Base-by-base conservation (phyloP, 805 yeast species). In the Komagataella phaffii region DNA sequence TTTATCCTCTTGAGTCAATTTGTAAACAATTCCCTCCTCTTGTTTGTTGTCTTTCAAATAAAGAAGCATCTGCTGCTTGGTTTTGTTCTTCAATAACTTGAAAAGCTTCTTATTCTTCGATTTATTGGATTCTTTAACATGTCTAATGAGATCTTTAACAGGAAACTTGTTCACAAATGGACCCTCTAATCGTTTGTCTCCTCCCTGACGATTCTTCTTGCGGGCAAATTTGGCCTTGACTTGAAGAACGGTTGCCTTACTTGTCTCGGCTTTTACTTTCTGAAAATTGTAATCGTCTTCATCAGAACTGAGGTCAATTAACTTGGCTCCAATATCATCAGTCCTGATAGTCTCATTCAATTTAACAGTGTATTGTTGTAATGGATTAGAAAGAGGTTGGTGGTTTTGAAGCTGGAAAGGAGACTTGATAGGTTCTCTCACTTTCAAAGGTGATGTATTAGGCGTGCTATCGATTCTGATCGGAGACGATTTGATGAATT, bases 221-320 rank as follows among this genome's bases (percentile, higher is more conserved):
- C n/a, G 40, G 12, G 40, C 12, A 43, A 54, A 55, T 46, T 46
- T 52, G 14, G 56, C 49, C 51, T 53, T 54, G 48, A 55, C 49
- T 10, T 55, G 55, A 19, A 55, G 43, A 24, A 47, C 23, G 8
- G 56, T 54, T n/a, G 47, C 55, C 45, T 54, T 55, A n/a, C 53
- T 49, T 2, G 58, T 53, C 21, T 30, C 19, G 2, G 50, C 54
- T 43, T 51, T 54, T 45, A 55, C 44, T 14, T 24, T 17, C n/a
- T 48, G 53, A 3, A 55, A 30, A 8, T 48, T 45, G 23, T 53
- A 54, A 14, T 47, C 36, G 17, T 54, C 56, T 2, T 51, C 48
- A 43, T 55, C 58, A 2, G 57, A 53, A 36, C 53, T 55, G 18
- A 55, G 48, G 45, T 52, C 55, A 17, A 50, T 24, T 12, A 36